Evolutionary conservation across 495 filamentous ascomycete genomes (phyloP), one percentile per base, ranked within the genome.

Genomic region (Lineolata rhizophorae): DNA sequence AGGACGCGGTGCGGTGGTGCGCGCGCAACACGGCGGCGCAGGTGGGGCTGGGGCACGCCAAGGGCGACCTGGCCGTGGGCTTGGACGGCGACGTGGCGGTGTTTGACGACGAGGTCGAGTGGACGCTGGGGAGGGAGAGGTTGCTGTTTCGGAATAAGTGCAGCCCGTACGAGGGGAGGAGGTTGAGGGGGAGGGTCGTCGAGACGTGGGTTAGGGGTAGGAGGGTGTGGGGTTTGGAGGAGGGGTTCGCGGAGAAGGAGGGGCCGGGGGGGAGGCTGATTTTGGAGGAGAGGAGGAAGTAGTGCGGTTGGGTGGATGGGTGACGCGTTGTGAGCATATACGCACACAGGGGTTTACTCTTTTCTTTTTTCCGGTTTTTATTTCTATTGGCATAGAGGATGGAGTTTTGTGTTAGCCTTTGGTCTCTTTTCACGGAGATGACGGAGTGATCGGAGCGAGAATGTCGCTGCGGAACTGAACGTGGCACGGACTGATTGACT

Each of bases 91-190:
- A 97, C 52, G 59, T 97, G 12, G 80, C 74, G 36, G 74, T 95
- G 15, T 97, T 97, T 54, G 87, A 95, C 44, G 78, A 84, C 29
- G 57, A 67, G 28, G 74, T 68, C 18, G 64, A 64, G 43, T 97
- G 83, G 64, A 64, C 68, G 24, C 67, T 53, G 22, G 45, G 50
- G 46, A 42, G 32, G 3, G 45, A 35, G 15, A 47, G 44, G 17
- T 92, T 97, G 85, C 64, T 87, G 25, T 97, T 91, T 65, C 69
- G 83, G 43, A 95, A 97, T 50, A 90, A 91, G 52, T 79, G 80
- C 57, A 79, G 70, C 16, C 87, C 87, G 2, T 97, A 93, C 58
- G 77, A 94, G 53, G 81, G 82, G 16, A 73, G 70, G 42, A 65
- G 51, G 4, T 68, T 97, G 47, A 65, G 58, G 35, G 87, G 87